A percentile compares a stretch with the other conserved stretches of the same genome.
These are phyloP conservation scores for Suillus paluster DNA, from an alignment of 768 basidiomycete species.

Conservation along the genomic window DNA sequence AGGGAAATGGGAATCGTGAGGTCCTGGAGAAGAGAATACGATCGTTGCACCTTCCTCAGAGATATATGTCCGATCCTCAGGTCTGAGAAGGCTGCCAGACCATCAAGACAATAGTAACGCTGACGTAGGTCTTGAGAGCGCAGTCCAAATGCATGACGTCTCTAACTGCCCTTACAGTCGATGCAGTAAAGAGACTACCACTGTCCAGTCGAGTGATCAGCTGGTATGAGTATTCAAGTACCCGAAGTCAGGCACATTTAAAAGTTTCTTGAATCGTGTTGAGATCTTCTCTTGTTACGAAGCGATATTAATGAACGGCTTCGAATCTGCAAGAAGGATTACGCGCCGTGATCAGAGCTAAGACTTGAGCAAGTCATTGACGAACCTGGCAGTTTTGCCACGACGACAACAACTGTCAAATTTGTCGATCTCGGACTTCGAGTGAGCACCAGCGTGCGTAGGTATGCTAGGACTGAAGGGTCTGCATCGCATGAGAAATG, in stretches of 20 bases:
- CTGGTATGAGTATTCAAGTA: background rate
- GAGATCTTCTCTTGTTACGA: conserved; percentile 2
- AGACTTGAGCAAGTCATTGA: background rate
- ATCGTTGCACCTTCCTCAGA: conserved; percentile 91
- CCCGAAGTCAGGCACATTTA: conserved; percentile 4
- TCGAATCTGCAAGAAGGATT: background rate
- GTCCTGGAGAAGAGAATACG: conserved; percentile 84
- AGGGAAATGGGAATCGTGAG: conserved; percentile 51
- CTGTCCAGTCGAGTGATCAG: background rate
- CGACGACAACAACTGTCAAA: background rate
- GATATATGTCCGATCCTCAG: conserved; percentile 76
- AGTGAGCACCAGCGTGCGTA: background rate
- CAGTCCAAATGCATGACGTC: background rate
- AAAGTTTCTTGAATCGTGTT: background rate
- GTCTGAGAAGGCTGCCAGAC: conserved; percentile 10
- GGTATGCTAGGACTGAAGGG: background rate
- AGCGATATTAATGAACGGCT: conserved; percentile 7
- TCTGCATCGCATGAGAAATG: conserved; percentile 9
- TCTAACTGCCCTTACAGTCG: background rate
- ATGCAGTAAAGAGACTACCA: background rate
- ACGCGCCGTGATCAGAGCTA: background rate
- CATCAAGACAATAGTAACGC: background rate
- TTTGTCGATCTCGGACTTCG: background rate
- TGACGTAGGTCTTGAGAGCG: background rate
- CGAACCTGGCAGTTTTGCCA: background rate